Evolutionary conservation across 2,329 filamentous ascomycete genomes (phyloP).

Genomic region (Venturia effusa): DNA sequence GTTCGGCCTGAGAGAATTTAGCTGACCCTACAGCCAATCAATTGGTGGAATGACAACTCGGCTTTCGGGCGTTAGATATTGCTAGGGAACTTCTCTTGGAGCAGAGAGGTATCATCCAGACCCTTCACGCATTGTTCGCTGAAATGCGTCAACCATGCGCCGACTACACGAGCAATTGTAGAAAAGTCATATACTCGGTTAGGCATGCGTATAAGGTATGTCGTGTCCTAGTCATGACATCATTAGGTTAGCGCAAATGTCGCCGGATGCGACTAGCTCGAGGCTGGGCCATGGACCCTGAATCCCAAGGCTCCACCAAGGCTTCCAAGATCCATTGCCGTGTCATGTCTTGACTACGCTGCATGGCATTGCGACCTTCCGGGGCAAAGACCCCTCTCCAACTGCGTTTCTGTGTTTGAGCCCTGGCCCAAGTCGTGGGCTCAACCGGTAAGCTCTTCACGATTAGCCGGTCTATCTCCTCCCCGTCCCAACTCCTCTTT

Average conservation of each 20-base stretch:
- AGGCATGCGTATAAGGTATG: not conserved
- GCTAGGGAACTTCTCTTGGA: too few relatives aligned
- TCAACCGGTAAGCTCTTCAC: not conserved
- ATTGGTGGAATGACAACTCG: too few relatives aligned
- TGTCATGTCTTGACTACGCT: not conserved
- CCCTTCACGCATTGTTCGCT: too few relatives aligned
- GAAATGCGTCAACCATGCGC: too few relatives aligned
- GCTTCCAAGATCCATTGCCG: not conserved
- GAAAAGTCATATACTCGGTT: too few relatives aligned
- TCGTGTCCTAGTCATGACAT: not conserved
- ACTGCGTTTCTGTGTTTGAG: not conserved
- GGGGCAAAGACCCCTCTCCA: not conserved
- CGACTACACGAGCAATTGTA: not conserved
- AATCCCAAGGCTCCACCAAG: not conserved
- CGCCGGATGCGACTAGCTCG: not conserved
- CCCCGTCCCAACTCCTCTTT: not conserved
- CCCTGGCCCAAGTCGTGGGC: too few relatives aligned
- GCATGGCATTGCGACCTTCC: not conserved
- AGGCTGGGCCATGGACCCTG: not conserved
- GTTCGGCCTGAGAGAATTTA: too few relatives aligned
- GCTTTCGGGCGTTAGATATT: too few relatives aligned
- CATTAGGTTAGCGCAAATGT: not conserved
- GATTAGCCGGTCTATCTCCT: not conserved
- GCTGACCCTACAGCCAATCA: too few relatives aligned
- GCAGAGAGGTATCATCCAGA: too few relatives aligned